A percentile compares a stretch with the other conserved stretches of the same genome.
Conservation (phyloP, 2,329 filamentous ascomycete genomes). For the Fusarium setosum region DNA sequence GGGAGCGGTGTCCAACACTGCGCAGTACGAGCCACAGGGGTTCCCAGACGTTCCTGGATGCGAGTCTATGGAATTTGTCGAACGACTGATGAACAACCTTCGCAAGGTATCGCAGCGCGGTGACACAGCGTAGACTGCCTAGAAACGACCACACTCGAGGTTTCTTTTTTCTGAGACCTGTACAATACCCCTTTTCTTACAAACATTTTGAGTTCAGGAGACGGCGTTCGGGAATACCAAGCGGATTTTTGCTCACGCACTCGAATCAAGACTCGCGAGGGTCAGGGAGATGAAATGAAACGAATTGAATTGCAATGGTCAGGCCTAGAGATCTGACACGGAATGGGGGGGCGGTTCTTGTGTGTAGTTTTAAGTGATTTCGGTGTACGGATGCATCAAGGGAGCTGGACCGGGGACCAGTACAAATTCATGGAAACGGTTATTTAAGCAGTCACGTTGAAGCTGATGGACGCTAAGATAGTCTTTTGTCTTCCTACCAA, state of each 20-base stretch:
- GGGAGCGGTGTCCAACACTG: background rate
- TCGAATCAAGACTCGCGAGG: background rate
- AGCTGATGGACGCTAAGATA: too few species aligned
- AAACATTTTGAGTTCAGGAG: constrained; percentile 13
- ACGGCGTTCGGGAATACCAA: constrained; percentile 25
- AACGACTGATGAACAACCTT: constrained; percentile 64
- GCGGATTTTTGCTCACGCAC: constrained; percentile 8
- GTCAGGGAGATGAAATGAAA: constrained; percentile 8
- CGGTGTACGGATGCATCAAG: constrained; percentile 7
- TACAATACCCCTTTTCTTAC: constrained; percentile 20
- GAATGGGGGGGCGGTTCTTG: constrained; percentile 10
- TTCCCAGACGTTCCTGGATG: constrained; percentile 56
- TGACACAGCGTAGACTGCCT: constrained; percentile 3
- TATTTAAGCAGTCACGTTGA: background rate
- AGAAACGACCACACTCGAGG: background rate
- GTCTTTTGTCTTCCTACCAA: too few species aligned
- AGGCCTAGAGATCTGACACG: constrained; percentile 3
- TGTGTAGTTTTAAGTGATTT: constrained; percentile 20
- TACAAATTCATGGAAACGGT: constrained; percentile 29
- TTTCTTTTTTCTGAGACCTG: background rate
- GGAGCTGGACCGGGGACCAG: constrained; percentile 34
- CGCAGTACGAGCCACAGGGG: constrained; percentile 40
- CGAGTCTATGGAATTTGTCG: constrained; percentile 61
- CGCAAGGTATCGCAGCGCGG: constrained; percentile 51
- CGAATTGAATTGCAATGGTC: constrained; percentile 5